Conservation (phyloP, 352 stramenopile genomes). For the Saprolegnia diclina region DNA sequence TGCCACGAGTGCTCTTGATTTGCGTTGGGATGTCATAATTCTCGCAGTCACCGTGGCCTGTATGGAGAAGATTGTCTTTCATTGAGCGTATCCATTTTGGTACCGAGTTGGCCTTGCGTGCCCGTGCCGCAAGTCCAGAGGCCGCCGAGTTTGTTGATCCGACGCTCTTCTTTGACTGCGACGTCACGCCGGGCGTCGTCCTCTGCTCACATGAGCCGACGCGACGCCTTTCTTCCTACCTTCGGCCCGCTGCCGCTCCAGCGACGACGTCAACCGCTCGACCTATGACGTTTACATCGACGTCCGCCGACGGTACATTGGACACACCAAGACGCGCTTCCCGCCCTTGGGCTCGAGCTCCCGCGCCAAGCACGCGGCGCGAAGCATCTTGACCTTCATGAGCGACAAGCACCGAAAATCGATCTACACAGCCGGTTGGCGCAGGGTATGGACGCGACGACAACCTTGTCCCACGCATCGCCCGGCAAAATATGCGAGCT, state of each 20-base stretch:
- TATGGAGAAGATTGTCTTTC: not conserved
- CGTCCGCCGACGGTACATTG: not conserved
- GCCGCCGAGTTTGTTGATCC: conserved; percentile 72
- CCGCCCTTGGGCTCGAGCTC: conserved; percentile 56
- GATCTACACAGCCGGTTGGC: conserved; percentile 34
- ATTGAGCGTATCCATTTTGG: not conserved
- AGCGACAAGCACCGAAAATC: conserved; percentile 72
- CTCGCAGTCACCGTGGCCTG: conserved; percentile 56
- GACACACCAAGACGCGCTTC: conserved; percentile 47
- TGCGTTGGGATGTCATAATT: conserved; percentile 46
- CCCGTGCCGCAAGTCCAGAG: conserved; percentile 80
- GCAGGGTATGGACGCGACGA: not conserved
- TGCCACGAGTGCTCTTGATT: conserved; percentile 65
- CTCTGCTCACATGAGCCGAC: conserved; percentile 33
- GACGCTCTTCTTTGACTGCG: conserved; percentile 59
- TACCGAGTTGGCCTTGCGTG: conserved; percentile 53
- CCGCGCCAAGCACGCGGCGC: conserved; percentile 64
- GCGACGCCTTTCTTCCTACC: conserved; percentile 30
- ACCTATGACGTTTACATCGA: conserved; percentile 29
- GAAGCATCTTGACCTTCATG: conserved; percentile 81
- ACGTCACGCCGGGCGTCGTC: conserved; percentile 48
- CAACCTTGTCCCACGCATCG: conserved; percentile 59
- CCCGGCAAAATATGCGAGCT: conserved; percentile 64
- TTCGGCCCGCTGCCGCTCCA: conserved; percentile 52
- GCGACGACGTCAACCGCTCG: conserved; percentile 46